Conservation (phyloP, 106 monocot species). For the Triglochin maritima region DNA sequence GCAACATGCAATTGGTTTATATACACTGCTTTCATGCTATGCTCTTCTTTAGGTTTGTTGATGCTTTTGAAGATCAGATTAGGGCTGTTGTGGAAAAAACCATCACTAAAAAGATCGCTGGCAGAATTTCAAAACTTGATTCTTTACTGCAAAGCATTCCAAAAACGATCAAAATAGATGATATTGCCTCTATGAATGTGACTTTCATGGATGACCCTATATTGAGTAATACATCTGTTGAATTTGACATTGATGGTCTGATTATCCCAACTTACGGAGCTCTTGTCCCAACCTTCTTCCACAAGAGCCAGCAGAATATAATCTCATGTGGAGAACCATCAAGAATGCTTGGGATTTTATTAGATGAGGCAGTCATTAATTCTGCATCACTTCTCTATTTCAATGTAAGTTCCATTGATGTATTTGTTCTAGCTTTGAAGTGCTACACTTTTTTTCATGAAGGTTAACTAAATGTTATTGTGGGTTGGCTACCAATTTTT, state of each 20-base stretch:
- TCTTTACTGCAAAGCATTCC: slow-evolving; percentile 58
- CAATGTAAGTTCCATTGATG: slow-evolving; percentile 40
- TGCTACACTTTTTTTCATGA: background rate
- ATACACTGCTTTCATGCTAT: background rate
- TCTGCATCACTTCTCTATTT: slow-evolving; percentile 50
- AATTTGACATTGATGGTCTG: slow-evolving; percentile 73
- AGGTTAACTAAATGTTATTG: background rate
- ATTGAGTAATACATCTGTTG: slow-evolving; percentile 53
- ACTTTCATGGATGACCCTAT: slow-evolving; percentile 62
- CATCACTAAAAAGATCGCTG: slow-evolving; percentile 55
- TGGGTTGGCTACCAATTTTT: background rate
- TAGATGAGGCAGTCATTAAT: slow-evolving; percentile 66
- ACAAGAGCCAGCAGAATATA: slow-evolving; percentile 13
- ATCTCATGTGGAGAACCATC: slow-evolving; percentile 30
- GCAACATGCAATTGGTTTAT: background rate
- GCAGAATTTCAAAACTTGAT: slow-evolving; percentile 58
- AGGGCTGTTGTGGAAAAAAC: slow-evolving; percentile 55
- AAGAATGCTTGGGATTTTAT: slow-evolving; percentile 69
- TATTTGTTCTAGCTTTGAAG: background rate
- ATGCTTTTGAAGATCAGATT: slow-evolving; percentile 78
- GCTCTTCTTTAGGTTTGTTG: slow-evolving; percentile 46
- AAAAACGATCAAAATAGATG: slow-evolving; percentile 52
- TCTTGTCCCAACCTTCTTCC: slow-evolving; percentile 4
- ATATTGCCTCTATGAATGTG: slow-evolving; percentile 59
- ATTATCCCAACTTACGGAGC: slow-evolving; percentile 31